These are phyloP conservation scores for Acidiella bohemica DNA, from an alignment of 495 filamentous ascomycete genomes.

Conservation along the genomic window DNA sequence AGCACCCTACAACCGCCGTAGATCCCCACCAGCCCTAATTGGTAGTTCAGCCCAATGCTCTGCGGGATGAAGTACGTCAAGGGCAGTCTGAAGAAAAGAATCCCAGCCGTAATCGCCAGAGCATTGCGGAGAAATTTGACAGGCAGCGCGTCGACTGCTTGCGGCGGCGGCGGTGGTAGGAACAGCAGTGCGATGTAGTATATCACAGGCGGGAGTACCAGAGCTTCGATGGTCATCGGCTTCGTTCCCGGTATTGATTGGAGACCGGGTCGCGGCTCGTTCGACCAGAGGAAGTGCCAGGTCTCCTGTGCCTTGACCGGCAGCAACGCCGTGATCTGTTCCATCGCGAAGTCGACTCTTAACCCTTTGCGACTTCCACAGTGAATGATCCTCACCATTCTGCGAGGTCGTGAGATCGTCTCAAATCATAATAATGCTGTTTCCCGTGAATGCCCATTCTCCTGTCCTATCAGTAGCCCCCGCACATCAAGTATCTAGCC, in stretches of 20 bases:
- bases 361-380: too few species aligned
- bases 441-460: too few species aligned
- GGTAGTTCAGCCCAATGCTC: conserved; percentile 11
- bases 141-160: conserved; percentile 4
- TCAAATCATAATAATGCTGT: too few species aligned
- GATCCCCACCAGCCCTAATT: conserved; percentile 8
- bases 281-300: background rate
- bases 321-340: too few species aligned
- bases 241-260: conserved; percentile 10
- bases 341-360: too few species aligned
- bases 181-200: conserved; percentile 12
- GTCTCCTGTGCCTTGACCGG: too few species aligned
- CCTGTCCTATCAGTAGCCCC: too few species aligned
- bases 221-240: conserved; percentile 8
- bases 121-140: conserved; percentile 1
- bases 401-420: too few species aligned
- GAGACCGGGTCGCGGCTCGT: conserved; percentile 7
- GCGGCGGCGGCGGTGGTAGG: conserved; percentile 10
- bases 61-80: conserved; percentile 12
- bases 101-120: conserved; percentile 3
- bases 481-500: too few species aligned
- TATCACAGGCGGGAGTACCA: conserved; percentile 10
- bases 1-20: conserved; percentile 10
- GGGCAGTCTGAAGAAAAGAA: conserved; percentile 11
- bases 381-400: too few species aligned